Evolutionary conservation across 176 grass and related monocot species (phyloP).

Genomic region (barley (Hordeum vulgare)): MorexV3_pseudomolecules_assembly NC_058523.1:536079099-536079598

Average conservation of each 20-base stretch:
- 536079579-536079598: neutral
- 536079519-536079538: neutral
- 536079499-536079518: neutral
- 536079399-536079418: constrained; percentile 94
- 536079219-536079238: neutral
- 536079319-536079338: constrained; percentile 92
- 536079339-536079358: constrained; percentile 78
- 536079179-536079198: constrained; percentile 19
- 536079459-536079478: constrained; percentile 86
- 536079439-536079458: constrained; percentile 86
- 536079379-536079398: constrained; percentile 96
- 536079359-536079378: constrained; percentile 93
- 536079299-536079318: constrained; percentile 97
- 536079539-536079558: neutral
- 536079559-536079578: no score
- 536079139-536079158: constrained; percentile 83
- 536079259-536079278: constrained; percentile 75
- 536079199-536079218: neutral
- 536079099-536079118: constrained; percentile 50
- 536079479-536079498: constrained; percentile 76
- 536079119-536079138: constrained; percentile 82
- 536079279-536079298: constrained; percentile 86
- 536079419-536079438: constrained; percentile 89
- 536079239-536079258: constrained; percentile 60
- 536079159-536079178: constrained; percentile 24